Conservation (phyloP, 805 yeast genomes). For the Pichia manshurica region DNA sequence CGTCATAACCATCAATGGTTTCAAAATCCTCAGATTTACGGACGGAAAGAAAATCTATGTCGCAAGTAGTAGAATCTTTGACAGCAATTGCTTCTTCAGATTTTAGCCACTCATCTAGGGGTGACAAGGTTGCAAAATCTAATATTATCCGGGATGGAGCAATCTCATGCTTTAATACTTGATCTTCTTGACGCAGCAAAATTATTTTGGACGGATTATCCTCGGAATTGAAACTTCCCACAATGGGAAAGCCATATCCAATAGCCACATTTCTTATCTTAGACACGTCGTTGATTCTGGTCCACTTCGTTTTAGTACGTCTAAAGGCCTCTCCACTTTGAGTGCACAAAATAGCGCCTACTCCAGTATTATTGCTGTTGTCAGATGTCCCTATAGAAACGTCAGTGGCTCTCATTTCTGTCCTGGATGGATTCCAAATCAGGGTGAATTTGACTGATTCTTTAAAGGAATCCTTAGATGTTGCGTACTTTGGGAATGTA, state of each 20-base stretch:
- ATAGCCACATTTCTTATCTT: slow-evolving; percentile 20
- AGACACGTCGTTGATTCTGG: slow-evolving; percentile 39
- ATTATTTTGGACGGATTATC: slow-evolving; percentile 60
- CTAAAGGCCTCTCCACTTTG: slow-evolving; percentile 62
- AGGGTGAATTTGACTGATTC: slow-evolving; percentile 40
- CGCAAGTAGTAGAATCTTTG: neutral
- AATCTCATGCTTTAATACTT: slow-evolving; percentile 50
- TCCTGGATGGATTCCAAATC: slow-evolving; percentile 60
- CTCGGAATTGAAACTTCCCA: slow-evolving; percentile 29
- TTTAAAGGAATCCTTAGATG: slow-evolving; percentile 33
- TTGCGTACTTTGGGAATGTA: slow-evolving; percentile 24
- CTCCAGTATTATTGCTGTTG: slow-evolving; percentile 25
- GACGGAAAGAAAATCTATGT: neutral
- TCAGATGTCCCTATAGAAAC: slow-evolving; percentile 67
- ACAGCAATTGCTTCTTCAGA: neutral
- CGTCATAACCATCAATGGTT: neutral
- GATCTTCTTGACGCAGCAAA: slow-evolving; percentile 58
- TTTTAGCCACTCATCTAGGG: slow-evolving; percentile 25
- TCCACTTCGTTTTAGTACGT: slow-evolving; percentile 21
- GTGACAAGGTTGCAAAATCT: slow-evolving; percentile 54
- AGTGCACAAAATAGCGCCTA: slow-evolving; percentile 52
- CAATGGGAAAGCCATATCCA: slow-evolving; percentile 12
- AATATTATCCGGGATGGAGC: slow-evolving; percentile 39
- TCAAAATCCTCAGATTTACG: no score
- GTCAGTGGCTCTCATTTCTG: slow-evolving; percentile 55